These are phyloP conservation scores for Panicum miliaceum DNA, from an alignment of 176 grass and related monocot species.

Conservation along the genomic window DNA sequence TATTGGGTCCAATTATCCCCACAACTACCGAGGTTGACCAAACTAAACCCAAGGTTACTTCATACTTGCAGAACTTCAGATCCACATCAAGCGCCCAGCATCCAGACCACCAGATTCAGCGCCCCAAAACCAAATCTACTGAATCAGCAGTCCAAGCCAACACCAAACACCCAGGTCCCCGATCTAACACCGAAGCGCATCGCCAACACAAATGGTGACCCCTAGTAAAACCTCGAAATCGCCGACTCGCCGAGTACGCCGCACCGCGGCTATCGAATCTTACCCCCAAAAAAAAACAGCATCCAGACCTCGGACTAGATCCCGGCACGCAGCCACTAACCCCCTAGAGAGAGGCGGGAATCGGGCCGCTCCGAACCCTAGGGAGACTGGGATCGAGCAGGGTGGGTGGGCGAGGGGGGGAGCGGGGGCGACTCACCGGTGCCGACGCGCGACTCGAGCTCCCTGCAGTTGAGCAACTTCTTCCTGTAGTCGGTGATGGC, in stretches of 20 bases:
- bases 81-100: conserved; percentile 25
- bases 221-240: conserved; percentile 15
- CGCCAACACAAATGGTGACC: not conserved
- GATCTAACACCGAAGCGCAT: conserved; percentile 26
- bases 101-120: not conserved
- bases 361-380: conserved; percentile 19
- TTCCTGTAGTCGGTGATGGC: conserved; percentile 75
- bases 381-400: not conserved
- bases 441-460: conserved; percentile 83
- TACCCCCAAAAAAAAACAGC: not conserved
- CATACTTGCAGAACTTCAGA: conserved; percentile 31
- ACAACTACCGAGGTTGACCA: not conserved
- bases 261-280: not conserved
- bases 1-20: not conserved
- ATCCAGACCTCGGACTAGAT: conserved; percentile 11
- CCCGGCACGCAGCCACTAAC: not conserved
- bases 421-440: conserved; percentile 53
- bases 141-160: not conserved
- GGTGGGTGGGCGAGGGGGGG: not conserved
- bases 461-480: conserved; percentile 89
- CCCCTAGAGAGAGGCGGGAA: not conserved
- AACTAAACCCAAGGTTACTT: conserved; percentile 30
- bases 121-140: conserved; percentile 17
- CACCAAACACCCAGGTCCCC: not conserved
- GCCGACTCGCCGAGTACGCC: not conserved